phyloP scores from a whole-genome alignment of 805 yeast species.

The Candida maris region DNA sequence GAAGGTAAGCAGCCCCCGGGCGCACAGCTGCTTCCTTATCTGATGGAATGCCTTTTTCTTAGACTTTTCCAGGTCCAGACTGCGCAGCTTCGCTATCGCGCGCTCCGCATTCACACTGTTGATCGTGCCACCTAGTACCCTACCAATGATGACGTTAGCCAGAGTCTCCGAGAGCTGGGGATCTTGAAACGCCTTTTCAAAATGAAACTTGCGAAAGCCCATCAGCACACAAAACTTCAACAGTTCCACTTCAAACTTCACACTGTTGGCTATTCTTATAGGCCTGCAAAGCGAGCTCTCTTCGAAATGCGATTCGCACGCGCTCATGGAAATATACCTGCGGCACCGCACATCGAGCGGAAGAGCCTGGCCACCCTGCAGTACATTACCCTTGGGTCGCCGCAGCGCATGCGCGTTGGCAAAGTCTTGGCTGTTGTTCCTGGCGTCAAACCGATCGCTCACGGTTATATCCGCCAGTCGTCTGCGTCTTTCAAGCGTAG shows the following conservation, averaged over 20 bases:
- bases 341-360: background rate
- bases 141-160: constrained; percentile 11
- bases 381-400: background rate
- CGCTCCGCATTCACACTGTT: constrained; percentile 4
- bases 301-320: background rate
- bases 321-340: background rate
- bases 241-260: constrained; percentile 15
- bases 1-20: constrained; percentile 18
- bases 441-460: background rate
- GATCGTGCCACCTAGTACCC: constrained; percentile 15
- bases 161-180: constrained; percentile 13
- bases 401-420: constrained; percentile 1
- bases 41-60: constrained; percentile 25
- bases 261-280: constrained; percentile 2
- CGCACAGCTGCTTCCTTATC: constrained; percentile 23
- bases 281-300: background rate
- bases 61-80: constrained; percentile 4
- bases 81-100: constrained; percentile 11
- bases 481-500: background rate
- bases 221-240: constrained; percentile 21
- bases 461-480: background rate
- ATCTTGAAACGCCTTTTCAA: constrained; percentile 15
- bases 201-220: constrained; percentile 12
- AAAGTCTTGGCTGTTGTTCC: background rate
- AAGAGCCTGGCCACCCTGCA: background rate